Percentiles rank a stretch among this genome's conserved stretches.
Conservation (phyloP, 1,284 basidiomycete genomes). For the Singerocomus inundabilis region DNA sequence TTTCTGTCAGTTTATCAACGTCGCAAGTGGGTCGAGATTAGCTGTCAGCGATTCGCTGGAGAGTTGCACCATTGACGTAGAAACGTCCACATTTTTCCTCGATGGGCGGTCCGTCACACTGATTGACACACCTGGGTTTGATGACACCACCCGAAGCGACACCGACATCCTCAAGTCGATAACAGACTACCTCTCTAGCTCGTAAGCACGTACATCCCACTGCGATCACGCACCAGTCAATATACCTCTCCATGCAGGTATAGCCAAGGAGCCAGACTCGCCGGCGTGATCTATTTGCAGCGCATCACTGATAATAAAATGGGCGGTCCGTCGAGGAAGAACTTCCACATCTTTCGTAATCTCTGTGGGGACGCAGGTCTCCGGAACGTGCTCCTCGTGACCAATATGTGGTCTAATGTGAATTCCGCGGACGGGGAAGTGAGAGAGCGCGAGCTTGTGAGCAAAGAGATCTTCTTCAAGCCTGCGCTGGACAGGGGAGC, state of each 20-base stretch:
- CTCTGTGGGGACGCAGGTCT: slow-evolving; percentile 50
- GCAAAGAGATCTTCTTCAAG: slow-evolving; percentile 40
- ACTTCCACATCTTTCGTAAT: slow-evolving; percentile 48
- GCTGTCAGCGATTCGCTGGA: slow-evolving; percentile 32
- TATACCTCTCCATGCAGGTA: slow-evolving; percentile 31
- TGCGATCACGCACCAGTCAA: neutral
- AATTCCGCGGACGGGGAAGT: slow-evolving; percentile 31
- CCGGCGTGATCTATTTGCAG: slow-evolving; percentile 54
- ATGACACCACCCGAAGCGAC: slow-evolving; percentile 37
- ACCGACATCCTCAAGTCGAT: slow-evolving; percentile 37
- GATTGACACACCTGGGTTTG: slow-evolving; percentile 42
- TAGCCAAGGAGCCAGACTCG: slow-evolving; percentile 35
- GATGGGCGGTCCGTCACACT: slow-evolving; percentile 27
- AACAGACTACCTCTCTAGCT: slow-evolving; percentile 29
- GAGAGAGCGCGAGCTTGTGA: slow-evolving; percentile 35
- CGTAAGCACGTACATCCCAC: slow-evolving; percentile 21
- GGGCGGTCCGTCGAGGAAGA: slow-evolving; percentile 46
- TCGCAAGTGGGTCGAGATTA: slow-evolving; percentile 32
- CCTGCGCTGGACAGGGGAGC: slow-evolving; percentile 41
- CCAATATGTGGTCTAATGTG: slow-evolving; percentile 49
- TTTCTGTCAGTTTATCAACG: slow-evolving; percentile 32
- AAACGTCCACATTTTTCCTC: slow-evolving; percentile 29
- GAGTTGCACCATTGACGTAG: slow-evolving; percentile 35
- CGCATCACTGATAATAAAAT: slow-evolving; percentile 50
- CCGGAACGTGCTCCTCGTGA: slow-evolving; percentile 45